These are phyloP conservation scores for Phytophthora citrophthora DNA, from an alignment of 352 stramenopile genomes.

Conservation along the genomic window DNA sequence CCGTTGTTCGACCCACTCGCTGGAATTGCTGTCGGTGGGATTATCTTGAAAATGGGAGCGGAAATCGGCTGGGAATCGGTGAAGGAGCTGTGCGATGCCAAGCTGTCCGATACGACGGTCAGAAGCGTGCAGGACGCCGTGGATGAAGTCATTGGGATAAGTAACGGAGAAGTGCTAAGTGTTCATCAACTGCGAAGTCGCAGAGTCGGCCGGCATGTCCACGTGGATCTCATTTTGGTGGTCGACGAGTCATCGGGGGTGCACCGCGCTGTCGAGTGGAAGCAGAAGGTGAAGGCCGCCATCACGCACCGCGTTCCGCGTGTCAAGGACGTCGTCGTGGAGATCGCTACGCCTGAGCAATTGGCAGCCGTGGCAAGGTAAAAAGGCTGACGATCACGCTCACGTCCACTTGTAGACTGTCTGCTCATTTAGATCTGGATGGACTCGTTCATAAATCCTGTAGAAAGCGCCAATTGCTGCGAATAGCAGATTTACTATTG, in stretches of 20 bases:
- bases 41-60: conserved; percentile 80
- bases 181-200: conserved; percentile 62
- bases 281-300: conserved; percentile 56
- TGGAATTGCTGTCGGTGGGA: conserved; percentile 73
- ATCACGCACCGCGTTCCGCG: conserved; percentile 53
- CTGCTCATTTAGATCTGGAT: no score
- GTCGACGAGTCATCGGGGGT: conserved; percentile 38
- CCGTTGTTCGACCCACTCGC: conserved; percentile 73
- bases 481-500: conserved; percentile 32
- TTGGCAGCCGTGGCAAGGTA: conserved; percentile 8
- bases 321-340: conserved; percentile 71
- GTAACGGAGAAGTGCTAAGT: conserved; percentile 48
- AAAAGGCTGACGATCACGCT: conserved; percentile 10
- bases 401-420: conserved; percentile 12
- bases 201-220: conserved; percentile 58
- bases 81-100: conserved; percentile 69
- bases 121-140: conserved; percentile 46
- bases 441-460: no score
- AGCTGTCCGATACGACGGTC: conserved; percentile 47
- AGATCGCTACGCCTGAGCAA: conserved; percentile 49
- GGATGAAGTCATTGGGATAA: conserved; percentile 45
- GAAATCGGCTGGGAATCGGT: conserved; percentile 70
- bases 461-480: no score
- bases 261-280: conserved; percentile 57
- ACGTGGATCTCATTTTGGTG: conserved; percentile 69